Percentiles rank a stretch among this genome's conserved stretches.
phyloP scores from a whole-genome alignment of 1,284 basidiomycete species.

The Gomphus bonarii region DNA sequence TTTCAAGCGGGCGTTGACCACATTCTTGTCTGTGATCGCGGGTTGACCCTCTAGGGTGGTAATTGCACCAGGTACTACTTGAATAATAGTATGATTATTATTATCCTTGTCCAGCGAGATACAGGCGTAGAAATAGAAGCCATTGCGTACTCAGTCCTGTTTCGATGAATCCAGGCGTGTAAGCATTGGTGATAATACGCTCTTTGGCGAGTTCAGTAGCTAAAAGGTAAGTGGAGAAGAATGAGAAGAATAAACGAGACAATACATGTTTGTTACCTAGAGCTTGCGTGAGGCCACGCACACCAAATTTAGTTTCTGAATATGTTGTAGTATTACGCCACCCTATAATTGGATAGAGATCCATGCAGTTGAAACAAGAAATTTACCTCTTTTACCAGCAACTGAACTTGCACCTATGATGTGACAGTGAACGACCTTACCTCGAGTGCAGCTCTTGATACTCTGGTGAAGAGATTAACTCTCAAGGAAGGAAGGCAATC shows the following conservation, averaged over 20 bases:
- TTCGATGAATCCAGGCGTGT: slow-evolving; percentile 19
- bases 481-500: slow-evolving; percentile 24
- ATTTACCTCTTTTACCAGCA: slow-evolving; percentile 4
- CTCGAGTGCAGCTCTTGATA: slow-evolving; percentile 20
- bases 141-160: slow-evolving; percentile 17
- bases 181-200: slow-evolving; percentile 22
- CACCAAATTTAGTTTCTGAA: slow-evolving; percentile 32
- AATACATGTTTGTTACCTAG: slow-evolving; percentile 18
- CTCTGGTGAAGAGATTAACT: slow-evolving; percentile 24
- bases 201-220: slow-evolving; percentile 12
- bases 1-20: slow-evolving; percentile 4
- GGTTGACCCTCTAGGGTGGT: too few species aligned
- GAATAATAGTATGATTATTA: too few species aligned
- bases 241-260: too few species aligned
- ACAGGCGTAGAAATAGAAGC: neutral
- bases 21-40: neutral
- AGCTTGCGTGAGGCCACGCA: slow-evolving; percentile 29
- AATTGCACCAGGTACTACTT: too few species aligned
- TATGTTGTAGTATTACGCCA: slow-evolving; percentile 22
- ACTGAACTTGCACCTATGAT: slow-evolving; percentile 17
- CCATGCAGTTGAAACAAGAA: too few species aligned
- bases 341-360: neutral
- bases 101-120: neutral
- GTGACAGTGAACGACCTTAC: slow-evolving; percentile 29
- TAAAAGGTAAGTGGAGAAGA: neutral